These are phyloP conservation scores for Sclerotiophoma versabilis DNA, from an alignment of 2,329 filamentous ascomycete species.

Conservation along the genomic window DNA sequence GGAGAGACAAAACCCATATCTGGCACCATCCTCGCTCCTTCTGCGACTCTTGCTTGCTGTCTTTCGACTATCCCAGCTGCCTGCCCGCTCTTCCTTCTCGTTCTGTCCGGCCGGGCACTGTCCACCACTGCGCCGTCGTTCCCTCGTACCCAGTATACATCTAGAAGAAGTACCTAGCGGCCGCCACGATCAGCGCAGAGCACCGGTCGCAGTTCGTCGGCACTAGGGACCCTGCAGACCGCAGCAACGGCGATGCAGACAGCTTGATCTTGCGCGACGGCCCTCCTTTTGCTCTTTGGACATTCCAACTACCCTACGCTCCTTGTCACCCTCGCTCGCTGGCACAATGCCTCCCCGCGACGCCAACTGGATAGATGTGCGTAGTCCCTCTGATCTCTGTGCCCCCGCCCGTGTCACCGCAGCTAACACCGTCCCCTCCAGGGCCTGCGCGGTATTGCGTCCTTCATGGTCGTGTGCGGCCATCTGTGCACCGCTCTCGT, in stretches of 20 bases:
- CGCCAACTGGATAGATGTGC: conserved; percentile 50
- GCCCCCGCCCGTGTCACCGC: conserved; percentile 20
- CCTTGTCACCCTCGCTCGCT: conserved; percentile 4
- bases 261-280: conserved; percentile 1
- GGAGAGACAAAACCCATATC: conserved; percentile 12
- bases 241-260: conserved; percentile 17
- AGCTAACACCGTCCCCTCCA: conserved; percentile 35
- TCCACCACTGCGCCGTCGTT: neutral
- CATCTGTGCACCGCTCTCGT: conserved; percentile 53
- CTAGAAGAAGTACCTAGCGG: neutral
- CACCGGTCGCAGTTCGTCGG: conserved; percentile 2
- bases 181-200: neutral
- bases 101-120: neutral
- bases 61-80: neutral
- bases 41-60: neutral
- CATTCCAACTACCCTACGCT: conserved; percentile 17
- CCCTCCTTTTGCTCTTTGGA: conserved; percentile 18
- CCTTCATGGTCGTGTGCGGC: conserved; percentile 53
- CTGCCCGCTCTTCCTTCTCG: neutral
- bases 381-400: neutral
- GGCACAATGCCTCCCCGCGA: conserved; percentile 46
- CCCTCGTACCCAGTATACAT: neutral
- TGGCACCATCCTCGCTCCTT: conserved; percentile 12
- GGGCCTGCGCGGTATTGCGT: conserved; percentile 53
- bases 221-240: conserved; percentile 6